Conservation (phyloP, 163 green algal species). For the Chlamydomonas reinhardtii region DNA sequence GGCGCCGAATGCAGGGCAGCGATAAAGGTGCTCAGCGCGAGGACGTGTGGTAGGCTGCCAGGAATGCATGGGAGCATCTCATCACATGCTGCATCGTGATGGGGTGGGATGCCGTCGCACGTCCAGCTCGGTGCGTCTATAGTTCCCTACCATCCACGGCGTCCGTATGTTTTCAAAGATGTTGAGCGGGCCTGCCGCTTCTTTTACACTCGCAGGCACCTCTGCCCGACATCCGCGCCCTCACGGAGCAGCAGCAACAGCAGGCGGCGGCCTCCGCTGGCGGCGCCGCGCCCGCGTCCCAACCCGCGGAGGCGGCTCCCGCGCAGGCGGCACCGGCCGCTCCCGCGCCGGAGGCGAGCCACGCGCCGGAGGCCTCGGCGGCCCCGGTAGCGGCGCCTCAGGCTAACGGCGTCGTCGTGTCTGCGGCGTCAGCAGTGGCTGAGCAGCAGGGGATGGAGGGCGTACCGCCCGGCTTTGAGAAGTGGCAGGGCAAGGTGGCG, state of each 20-base stretch:
- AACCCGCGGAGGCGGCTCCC: neutral
- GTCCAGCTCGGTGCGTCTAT: too few species aligned
- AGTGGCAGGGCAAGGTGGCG: conserved; percentile 79
- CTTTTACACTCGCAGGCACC: conserved; percentile 9
- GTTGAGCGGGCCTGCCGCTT: too few species aligned
- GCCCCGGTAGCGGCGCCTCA: neutral
- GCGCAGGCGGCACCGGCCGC: neutral
- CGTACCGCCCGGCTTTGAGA: conserved; percentile 63
- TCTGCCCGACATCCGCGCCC: conserved; percentile 37
- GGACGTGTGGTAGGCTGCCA: too few species aligned
- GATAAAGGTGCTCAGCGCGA: too few species aligned
- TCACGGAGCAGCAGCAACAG: conserved; percentile 30
- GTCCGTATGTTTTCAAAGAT: too few species aligned
- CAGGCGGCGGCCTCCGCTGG: too few species aligned
- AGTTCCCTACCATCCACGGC: too few species aligned
- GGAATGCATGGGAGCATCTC: too few species aligned
- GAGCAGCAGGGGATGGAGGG: conserved; percentile 39
- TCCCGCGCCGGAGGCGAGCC: neutral
- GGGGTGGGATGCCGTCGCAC: too few species aligned
- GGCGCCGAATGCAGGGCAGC: too few species aligned
- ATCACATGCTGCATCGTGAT: too few species aligned
- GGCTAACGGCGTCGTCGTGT: neutral
- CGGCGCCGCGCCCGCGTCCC: neutral
- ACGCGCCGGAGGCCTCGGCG: neutral
- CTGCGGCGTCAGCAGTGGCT: too few species aligned